phyloP scores from a whole-genome alignment of 768 basidiomycete species.

The Rhizopogon sp. region DNA sequence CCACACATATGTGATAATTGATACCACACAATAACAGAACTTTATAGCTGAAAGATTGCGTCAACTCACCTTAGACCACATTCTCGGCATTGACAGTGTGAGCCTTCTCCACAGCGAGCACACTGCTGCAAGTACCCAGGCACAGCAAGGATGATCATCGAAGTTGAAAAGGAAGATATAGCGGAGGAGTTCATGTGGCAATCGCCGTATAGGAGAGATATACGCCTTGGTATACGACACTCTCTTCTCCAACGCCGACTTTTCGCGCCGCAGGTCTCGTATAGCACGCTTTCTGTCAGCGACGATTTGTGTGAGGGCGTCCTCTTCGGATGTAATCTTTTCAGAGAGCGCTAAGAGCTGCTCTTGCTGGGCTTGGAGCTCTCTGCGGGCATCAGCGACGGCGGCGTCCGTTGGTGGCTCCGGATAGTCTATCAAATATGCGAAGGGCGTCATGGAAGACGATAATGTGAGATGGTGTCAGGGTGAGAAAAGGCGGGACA shows the following conservation, averaged over 20 bases:
- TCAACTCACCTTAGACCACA: conserved; percentile 72
- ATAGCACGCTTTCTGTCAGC: conserved; percentile 50
- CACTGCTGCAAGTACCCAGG: conserved; percentile 72
- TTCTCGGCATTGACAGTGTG: conserved; percentile 56
- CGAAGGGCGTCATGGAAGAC: conserved; percentile 12
- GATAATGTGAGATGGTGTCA: neutral
- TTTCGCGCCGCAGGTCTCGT: conserved; percentile 47
- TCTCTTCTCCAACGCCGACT: conserved; percentile 40
- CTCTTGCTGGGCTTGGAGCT: conserved; percentile 30
- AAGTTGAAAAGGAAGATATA: conserved; percentile 69
- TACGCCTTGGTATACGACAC: conserved; percentile 54
- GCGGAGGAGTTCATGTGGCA: conserved; percentile 70
- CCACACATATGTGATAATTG: neutral
- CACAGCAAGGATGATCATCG: conserved; percentile 65
- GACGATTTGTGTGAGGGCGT: conserved; percentile 53
- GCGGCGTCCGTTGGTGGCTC: conserved; percentile 59
- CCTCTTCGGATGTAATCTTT: conserved; percentile 51
- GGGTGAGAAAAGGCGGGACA: conserved; percentile 4
- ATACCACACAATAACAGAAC: conserved; percentile 9
- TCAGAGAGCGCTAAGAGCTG: conserved; percentile 29
- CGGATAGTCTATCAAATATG: conserved; percentile 26
- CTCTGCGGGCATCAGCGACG: conserved; percentile 45
- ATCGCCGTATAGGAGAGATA: conserved; percentile 64
- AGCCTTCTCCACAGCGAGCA: conserved; percentile 63
- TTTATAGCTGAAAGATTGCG: neutral